Percentiles rank a stretch among this genome's conserved stretches.
Conservation (phyloP, 2,329 filamentous ascomycete genomes). For the Apiospora koreana region DNA sequence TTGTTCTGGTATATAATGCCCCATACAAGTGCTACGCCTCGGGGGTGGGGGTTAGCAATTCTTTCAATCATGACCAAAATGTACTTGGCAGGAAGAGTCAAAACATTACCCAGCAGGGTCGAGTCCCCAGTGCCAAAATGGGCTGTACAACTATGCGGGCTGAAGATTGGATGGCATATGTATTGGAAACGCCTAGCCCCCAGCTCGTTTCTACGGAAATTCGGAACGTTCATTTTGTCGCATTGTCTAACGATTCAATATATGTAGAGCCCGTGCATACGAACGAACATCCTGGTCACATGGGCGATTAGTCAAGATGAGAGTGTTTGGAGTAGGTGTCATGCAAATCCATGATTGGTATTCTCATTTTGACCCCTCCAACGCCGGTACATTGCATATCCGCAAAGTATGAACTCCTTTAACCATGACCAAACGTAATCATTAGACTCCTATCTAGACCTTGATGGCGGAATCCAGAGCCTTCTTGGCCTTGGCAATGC, state of each 20-base stretch:
- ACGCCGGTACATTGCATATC: conserved; percentile 38
- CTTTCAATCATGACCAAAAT: background rate
- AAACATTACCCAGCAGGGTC: background rate
- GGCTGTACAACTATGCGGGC: background rate
- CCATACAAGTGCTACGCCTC: background rate
- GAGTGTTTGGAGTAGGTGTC: conserved; percentile 27
- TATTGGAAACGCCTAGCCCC: background rate
- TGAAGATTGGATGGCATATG: background rate
- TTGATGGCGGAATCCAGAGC: conserved; percentile 93
- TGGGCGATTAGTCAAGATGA: background rate
- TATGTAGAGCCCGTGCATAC: background rate
- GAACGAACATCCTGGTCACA: background rate
- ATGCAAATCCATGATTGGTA: conserved; percentile 39
- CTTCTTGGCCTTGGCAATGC: conserved; percentile 86
- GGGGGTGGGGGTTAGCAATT: no score
- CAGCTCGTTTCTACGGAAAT: background rate
- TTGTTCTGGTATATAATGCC: background rate
- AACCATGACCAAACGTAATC: conserved; percentile 28
- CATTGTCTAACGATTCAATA: background rate
- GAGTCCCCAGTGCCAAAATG: background rate
- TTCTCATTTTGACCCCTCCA: conserved; percentile 38
- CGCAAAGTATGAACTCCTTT: conserved; percentile 30
- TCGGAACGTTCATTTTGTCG: background rate
- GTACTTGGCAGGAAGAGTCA: background rate
- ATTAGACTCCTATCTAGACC: conserved; percentile 64